phyloP scores from a whole-genome alignment of 192 early-diverging fungal species.

The Diversispora epigaea region DNA sequence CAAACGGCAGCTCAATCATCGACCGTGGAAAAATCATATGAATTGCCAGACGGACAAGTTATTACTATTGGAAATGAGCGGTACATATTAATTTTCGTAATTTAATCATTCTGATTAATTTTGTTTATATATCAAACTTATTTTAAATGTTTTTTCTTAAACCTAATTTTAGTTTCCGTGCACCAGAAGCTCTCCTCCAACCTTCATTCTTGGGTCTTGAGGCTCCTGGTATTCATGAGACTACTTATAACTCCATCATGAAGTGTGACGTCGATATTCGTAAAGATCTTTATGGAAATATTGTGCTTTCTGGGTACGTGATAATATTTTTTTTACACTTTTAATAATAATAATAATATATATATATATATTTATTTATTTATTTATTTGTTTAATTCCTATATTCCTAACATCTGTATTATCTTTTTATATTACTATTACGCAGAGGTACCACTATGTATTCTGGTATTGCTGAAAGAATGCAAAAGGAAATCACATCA shows the following conservation, averaged over 20 bases:
- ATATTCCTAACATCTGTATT: not conserved
- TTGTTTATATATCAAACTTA: not conserved
- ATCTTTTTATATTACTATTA: no score
- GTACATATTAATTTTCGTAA: conserved; percentile 18
- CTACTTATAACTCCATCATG: conserved; percentile 95
- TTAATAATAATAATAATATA: not conserved
- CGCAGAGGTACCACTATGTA: conserved; percentile 93
- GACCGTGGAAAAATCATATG: conserved; percentile 95
- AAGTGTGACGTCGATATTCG: conserved; percentile 97
- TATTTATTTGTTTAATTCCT: not conserved
- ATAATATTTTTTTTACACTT: not conserved
- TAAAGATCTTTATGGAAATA: conserved; percentile 94
- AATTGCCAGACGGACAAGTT: conserved; percentile 97
- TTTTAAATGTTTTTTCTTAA: not conserved
- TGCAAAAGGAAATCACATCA: conserved; percentile 97
- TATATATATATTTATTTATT: not conserved
- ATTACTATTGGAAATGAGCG: conserved; percentile 98
- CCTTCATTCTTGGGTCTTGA: conserved; percentile 90
- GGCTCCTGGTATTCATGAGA: conserved; percentile 93
- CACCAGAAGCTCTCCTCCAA: conserved; percentile 97
- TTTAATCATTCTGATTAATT: conserved; percentile 13
- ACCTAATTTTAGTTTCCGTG: conserved; percentile 68
- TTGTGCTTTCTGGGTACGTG: conserved; percentile 76
- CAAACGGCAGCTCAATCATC: conserved; percentile 90
- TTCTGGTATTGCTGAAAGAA: conserved; percentile 94